phyloP scores from a whole-genome alignment of 2,329 filamentous ascomycete genomes.

The Myriangium duriaei region DNA sequence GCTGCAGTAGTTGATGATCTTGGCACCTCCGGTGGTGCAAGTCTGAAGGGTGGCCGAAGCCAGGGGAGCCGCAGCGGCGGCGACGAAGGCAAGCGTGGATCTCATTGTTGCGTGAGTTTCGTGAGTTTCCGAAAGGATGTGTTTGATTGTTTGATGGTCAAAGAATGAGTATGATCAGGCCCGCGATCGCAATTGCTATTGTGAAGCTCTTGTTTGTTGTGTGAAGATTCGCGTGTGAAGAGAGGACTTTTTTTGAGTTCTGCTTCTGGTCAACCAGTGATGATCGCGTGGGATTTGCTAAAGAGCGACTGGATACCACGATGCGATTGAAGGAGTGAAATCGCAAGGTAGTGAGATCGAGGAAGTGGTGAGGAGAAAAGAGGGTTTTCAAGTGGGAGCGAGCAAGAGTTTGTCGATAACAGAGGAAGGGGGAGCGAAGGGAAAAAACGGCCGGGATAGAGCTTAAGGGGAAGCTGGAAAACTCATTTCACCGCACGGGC shows the following conservation, averaged over 20 bases:
- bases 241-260: no score
- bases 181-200: background rate
- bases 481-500: slow-evolving; percentile 10
- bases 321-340: slow-evolving; percentile 11
- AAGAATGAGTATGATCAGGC: slow-evolving; percentile 7
- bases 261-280: background rate
- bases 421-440: slow-evolving; percentile 6
- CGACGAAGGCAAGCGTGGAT: slow-evolving; percentile 17
- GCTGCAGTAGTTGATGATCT: slow-evolving; percentile 22
- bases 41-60: slow-evolving; percentile 11
- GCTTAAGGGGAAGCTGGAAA: slow-evolving; percentile 9
- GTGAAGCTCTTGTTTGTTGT: background rate
- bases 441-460: slow-evolving; percentile 7
- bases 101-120: slow-evolving; percentile 15
- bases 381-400: slow-evolving; percentile 3
- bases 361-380: slow-evolving; percentile 3
- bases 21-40: slow-evolving; percentile 16
- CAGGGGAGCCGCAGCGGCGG: slow-evolving; percentile 16
- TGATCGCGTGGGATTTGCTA: background rate
- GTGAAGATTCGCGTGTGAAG: background rate
- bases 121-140: slow-evolving; percentile 3
- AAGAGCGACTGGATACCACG: background rate
- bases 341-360: slow-evolving; percentile 6
- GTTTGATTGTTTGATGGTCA: slow-evolving; percentile 2
- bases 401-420: slow-evolving; percentile 10